These are phyloP conservation scores for Aegilops umbellulata DNA, from an alignment of 176 grass and related monocot genomes.

Conservation along the genomic window DNA sequence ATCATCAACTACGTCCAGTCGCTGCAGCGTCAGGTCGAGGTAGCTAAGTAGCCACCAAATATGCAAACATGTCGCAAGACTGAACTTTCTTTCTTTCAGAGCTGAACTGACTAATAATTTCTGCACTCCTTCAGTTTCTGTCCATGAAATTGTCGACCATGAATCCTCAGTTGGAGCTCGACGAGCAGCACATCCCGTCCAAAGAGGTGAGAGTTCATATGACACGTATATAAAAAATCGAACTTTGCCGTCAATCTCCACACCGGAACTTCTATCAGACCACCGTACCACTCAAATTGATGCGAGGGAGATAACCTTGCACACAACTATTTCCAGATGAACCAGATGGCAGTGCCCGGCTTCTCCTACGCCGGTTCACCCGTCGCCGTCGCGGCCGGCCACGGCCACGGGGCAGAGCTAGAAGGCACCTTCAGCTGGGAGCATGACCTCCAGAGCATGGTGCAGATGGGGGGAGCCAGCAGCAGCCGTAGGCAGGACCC, in stretches of 20 bases:
- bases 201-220: constrained; percentile 39
- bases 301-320: not conserved
- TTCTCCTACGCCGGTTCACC: constrained; percentile 7
- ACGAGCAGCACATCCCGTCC: not conserved
- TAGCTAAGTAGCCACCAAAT: not conserved
- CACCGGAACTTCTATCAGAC: not conserved
- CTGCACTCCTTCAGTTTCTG: constrained; percentile 42
- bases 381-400: not conserved
- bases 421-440: constrained; percentile 27
- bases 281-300: not conserved
- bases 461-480: not conserved
- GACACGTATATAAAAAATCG: not conserved
- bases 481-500: not conserved
- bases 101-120: not conserved
- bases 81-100: not conserved
- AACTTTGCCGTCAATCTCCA: not conserved
- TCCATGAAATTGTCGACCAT: constrained; percentile 71
- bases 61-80: not conserved
- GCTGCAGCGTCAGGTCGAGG: constrained; percentile 74
- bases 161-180: constrained; percentile 29
- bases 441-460: constrained; percentile 26
- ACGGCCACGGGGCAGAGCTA: not conserved
- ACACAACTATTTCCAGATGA: not conserved
- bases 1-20: constrained; percentile 86
- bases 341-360: not conserved